A percentile compares a stretch with the other conserved stretches of the same genome.
Evolutionary conservation across 805 yeast species (phyloP).

Genomic region (Hanseniaspora mollemarum): DNA sequence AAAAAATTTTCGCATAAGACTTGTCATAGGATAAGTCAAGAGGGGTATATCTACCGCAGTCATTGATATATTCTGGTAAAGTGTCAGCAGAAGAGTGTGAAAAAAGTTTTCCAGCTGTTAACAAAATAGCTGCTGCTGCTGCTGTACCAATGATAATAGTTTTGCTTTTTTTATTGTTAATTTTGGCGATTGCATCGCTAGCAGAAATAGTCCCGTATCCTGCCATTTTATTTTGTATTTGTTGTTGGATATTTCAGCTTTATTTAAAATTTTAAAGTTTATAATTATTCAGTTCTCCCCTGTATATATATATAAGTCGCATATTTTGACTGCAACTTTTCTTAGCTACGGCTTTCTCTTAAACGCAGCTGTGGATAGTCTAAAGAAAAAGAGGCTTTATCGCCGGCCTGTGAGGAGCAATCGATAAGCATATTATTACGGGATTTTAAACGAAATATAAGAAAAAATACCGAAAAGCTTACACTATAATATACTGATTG

Average conservation of each 20-base stretch:
- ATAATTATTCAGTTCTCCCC: no score
- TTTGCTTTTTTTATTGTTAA: slow-evolving; percentile 13
- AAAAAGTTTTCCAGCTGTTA: slow-evolving; percentile 8
- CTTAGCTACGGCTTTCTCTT: no score
- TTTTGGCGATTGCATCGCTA: slow-evolving; percentile 11
- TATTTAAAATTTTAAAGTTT: no score
- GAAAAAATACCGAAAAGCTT: background rate
- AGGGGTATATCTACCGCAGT: slow-evolving; percentile 15
- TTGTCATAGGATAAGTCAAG: slow-evolving; percentile 10
- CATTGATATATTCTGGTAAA: slow-evolving; percentile 11
- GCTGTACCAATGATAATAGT: slow-evolving; percentile 9
- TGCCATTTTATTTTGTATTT: slow-evolving; percentile 2
- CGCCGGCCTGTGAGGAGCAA: background rate
- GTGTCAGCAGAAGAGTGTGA: background rate
- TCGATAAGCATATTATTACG: background rate
- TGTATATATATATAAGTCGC: no score
- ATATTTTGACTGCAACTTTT: no score
- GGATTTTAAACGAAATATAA: background rate
- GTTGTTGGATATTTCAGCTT: background rate
- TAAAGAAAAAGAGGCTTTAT: background rate
- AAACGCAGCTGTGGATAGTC: no score
- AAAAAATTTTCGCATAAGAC: slow-evolving; percentile 8
- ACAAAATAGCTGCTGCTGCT: slow-evolving; percentile 3
- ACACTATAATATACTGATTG: no score
- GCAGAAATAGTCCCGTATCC: slow-evolving; percentile 15